These are phyloP conservation scores for Pseudogymnoascus sp. DNA, from an alignment of 2,329 filamentous ascomycete species.

Conservation along the genomic window DNA sequence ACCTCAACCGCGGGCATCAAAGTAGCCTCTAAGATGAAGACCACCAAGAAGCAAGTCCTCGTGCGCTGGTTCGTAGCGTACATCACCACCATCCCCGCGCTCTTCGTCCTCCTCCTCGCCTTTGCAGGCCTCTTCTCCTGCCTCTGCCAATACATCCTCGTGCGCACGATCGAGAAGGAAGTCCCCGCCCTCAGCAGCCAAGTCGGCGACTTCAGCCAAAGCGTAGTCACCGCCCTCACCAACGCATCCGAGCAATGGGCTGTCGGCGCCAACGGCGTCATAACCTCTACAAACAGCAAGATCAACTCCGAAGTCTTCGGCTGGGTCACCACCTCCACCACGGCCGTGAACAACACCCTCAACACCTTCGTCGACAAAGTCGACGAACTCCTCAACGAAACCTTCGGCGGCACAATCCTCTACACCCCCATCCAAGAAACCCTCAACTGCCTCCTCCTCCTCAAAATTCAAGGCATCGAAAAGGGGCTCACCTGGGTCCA, in stretches of 20 bases:
- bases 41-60: conserved; percentile 57
- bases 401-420: conserved; percentile 76
- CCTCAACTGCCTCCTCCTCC: conserved; percentile 74
- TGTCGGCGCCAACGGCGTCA: conserved; percentile 50
- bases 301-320: conserved; percentile 81
- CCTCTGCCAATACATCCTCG: conserved; percentile 58
- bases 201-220: conserved; percentile 56
- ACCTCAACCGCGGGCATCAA: conserved; percentile 66
- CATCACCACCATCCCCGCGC: conserved; percentile 55
- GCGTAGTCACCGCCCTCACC: conserved; percentile 53
- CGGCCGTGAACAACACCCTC: conserved; percentile 75
- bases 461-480: conserved; percentile 79
- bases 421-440: conserved; percentile 71
- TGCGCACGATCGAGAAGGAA: conserved; percentile 54
- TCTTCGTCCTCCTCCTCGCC: conserved; percentile 61
- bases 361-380: conserved; percentile 75
- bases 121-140: conserved; percentile 59
- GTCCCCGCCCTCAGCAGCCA: conserved; percentile 56
- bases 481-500: conserved; percentile 89
- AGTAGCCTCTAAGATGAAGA: conserved; percentile 55
- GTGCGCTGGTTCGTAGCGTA: conserved; percentile 57
- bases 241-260: conserved; percentile 60
- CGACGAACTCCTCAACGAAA: conserved; percentile 60
- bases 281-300: conserved; percentile 52
- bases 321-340: conserved; percentile 78